Evolutionary conservation across 148 eudicot genomes (phyloP).

Genomic region (Fagopyrum homotropicum): DNA sequence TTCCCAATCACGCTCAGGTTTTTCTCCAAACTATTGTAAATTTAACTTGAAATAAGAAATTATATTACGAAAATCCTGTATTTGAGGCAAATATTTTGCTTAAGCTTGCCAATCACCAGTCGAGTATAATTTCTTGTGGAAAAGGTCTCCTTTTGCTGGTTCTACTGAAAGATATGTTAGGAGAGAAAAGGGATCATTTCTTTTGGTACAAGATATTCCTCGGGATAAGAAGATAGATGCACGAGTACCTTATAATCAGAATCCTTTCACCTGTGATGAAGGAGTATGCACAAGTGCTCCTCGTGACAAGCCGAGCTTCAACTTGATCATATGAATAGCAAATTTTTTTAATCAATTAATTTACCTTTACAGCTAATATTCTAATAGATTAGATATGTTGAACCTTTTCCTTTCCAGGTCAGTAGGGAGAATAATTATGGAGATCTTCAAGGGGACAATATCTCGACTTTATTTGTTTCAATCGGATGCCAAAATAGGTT

Average conservation of each 20-base stretch:
- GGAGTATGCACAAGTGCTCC: slow-evolving; percentile 3
- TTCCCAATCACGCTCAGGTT: neutral
- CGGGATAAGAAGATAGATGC: slow-evolving; percentile 10
- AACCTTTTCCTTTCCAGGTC: slow-evolving; percentile 3
- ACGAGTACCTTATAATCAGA: neutral
- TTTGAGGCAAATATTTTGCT: neutral
- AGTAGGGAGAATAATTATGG: slow-evolving; percentile 10
- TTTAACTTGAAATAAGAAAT: neutral
- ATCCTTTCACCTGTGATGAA: neutral
- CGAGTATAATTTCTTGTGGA: neutral
- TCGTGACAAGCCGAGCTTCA: neutral
- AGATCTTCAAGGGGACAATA: slow-evolving; percentile 12
- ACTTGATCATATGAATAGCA: neutral
- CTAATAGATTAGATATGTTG: slow-evolving; percentile 6
- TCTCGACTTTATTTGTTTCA: neutral
- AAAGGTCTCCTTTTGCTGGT: neutral
- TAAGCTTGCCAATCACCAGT: neutral
- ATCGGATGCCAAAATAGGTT: neutral
- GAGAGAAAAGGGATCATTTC: slow-evolving; percentile 1
- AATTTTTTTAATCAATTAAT: neutral
- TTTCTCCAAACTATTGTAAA: neutral
- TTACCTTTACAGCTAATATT: slow-evolving; percentile 2
- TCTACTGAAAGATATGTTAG: neutral
- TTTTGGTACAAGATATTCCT: slow-evolving; percentile 8
- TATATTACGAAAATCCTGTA: neutral